Conservation (phyloP, 2,329 filamentous ascomycete genomes). For the Stagonosporopsis vannaccii region DNA sequence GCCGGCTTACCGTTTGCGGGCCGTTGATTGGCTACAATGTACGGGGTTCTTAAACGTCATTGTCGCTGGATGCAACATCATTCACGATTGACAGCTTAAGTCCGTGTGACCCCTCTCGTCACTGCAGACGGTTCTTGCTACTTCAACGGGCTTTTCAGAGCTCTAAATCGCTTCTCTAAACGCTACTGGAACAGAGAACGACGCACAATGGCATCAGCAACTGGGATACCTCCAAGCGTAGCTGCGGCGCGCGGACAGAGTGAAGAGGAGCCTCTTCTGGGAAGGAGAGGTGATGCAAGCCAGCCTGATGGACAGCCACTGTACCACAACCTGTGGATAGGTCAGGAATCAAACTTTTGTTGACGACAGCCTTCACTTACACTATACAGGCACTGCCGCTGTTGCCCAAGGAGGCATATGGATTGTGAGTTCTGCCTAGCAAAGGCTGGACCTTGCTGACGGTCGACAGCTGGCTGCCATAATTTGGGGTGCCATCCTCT, state of each 20-base stretch:
- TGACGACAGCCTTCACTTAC: constrained; percentile 11
- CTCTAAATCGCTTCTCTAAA: neutral
- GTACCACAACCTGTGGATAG: constrained; percentile 74
- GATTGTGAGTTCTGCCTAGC: constrained; percentile 60
- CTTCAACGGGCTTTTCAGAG: neutral
- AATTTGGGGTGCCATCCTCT: constrained; percentile 80
- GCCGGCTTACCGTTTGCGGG: constrained; percentile 13
- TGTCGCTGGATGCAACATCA: constrained; percentile 24
- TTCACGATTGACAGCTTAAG: constrained; percentile 15
- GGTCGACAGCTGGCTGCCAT: constrained; percentile 68
- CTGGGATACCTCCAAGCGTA: constrained; percentile 66
- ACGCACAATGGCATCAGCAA: constrained; percentile 70
- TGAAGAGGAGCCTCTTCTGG: constrained; percentile 76
- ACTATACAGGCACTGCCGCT: constrained; percentile 73
- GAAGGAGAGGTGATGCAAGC: constrained; percentile 73
- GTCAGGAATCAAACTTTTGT: constrained; percentile 57
- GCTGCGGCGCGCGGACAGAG: constrained; percentile 34
- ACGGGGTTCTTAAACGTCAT: constrained; percentile 28
- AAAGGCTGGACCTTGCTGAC: constrained; percentile 18
- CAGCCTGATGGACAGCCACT: constrained; percentile 72
- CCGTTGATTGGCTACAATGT: constrained; percentile 25
- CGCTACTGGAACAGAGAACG: neutral
- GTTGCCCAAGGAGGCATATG: constrained; percentile 80
- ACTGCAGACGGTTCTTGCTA: neutral
- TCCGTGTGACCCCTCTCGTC: constrained; percentile 20